A percentile compares a stretch with the other conserved stretches of the same genome.
Evolutionary conservation across 2,329 filamentous ascomycete genomes (phyloP).

Genomic region (Leptosphaerulina australis): DNA sequence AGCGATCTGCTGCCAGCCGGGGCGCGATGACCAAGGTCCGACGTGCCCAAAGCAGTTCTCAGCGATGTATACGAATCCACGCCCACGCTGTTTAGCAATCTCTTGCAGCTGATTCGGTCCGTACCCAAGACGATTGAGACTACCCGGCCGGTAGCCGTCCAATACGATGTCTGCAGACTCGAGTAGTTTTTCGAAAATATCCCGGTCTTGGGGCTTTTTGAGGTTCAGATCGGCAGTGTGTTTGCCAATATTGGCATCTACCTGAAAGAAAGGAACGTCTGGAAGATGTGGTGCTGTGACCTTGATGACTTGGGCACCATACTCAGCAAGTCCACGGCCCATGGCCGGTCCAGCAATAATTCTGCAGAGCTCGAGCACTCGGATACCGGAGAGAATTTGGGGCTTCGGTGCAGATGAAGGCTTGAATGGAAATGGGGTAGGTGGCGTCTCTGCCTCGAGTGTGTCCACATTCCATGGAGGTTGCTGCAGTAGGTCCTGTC

Average conservation of each 20-base stretch:
- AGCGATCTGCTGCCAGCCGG: slow-evolving; percentile 75
- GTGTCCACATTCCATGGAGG: slow-evolving; percentile 57
- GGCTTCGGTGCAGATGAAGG: slow-evolving; percentile 47
- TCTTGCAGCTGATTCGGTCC: slow-evolving; percentile 61
- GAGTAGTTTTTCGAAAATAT: slow-evolving; percentile 64
- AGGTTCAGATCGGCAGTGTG: slow-evolving; percentile 69
- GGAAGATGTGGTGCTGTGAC: slow-evolving; percentile 71
- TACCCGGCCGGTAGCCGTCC: slow-evolving; percentile 72
- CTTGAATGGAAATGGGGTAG: slow-evolving; percentile 54
- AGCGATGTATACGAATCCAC: slow-evolving; percentile 70
- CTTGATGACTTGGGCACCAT: slow-evolving; percentile 76
- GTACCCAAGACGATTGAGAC: slow-evolving; percentile 68
- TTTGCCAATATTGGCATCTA: slow-evolving; percentile 75
- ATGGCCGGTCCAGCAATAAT: slow-evolving; percentile 79
- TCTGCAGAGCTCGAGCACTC: slow-evolving; percentile 75
- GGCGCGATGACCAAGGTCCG: slow-evolving; percentile 66
- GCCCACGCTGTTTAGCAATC: slow-evolving; percentile 61
- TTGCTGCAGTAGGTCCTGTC: slow-evolving; percentile 48
- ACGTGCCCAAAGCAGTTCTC: slow-evolving; percentile 75
- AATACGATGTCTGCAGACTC: slow-evolving; percentile 68
- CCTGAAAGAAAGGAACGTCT: slow-evolving; percentile 74
- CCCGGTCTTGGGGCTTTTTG: slow-evolving; percentile 60
- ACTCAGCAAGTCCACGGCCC: slow-evolving; percentile 72
- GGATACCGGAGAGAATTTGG: slow-evolving; percentile 63
- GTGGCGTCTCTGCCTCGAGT: slow-evolving; percentile 59